Conservation (phyloP, 192 early-diverging fungal genomes). For the Phlyctochytrium bullatum region DNA sequence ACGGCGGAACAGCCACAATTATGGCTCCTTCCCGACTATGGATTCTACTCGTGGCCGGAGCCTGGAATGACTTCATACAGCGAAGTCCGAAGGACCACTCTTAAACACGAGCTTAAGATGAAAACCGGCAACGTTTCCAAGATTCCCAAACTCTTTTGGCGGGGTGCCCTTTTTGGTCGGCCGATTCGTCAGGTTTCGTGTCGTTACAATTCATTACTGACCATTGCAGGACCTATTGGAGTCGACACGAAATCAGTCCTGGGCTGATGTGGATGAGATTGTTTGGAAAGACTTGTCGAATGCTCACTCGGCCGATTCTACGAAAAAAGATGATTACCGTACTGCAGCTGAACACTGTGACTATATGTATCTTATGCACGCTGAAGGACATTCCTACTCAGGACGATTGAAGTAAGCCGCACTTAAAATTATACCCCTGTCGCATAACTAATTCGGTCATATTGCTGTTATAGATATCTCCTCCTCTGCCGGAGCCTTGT, state of each 20-base stretch:
- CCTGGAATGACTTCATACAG: too few species aligned
- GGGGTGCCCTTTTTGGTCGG: too few species aligned
- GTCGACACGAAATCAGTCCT: neutral
- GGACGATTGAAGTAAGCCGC: neutral
- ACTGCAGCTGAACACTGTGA: neutral
- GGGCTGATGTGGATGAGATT: neutral
- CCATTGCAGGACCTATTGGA: neutral
- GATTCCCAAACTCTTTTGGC: neutral
- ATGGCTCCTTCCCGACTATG: neutral
- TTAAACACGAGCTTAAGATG: too few species aligned
- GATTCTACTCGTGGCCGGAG: neutral
- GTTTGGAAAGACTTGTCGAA: neutral
- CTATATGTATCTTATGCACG: neutral
- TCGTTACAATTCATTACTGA: neutral
- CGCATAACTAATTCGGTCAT: too few species aligned
- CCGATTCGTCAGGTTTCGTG: too few species aligned
- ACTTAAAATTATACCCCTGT: too few species aligned
- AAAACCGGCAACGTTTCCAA: too few species aligned
- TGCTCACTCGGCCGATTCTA: too few species aligned
- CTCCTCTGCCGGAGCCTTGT: neutral
- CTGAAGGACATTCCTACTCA: neutral
- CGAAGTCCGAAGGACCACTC: too few species aligned
- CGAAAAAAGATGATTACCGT: neutral
- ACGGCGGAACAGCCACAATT: neutral
- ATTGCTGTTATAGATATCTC: too few species aligned